phyloP scores from a whole-genome alignment of 2,329 filamentous ascomycete genomes.

The Fusarium phyllophilum region DNA sequence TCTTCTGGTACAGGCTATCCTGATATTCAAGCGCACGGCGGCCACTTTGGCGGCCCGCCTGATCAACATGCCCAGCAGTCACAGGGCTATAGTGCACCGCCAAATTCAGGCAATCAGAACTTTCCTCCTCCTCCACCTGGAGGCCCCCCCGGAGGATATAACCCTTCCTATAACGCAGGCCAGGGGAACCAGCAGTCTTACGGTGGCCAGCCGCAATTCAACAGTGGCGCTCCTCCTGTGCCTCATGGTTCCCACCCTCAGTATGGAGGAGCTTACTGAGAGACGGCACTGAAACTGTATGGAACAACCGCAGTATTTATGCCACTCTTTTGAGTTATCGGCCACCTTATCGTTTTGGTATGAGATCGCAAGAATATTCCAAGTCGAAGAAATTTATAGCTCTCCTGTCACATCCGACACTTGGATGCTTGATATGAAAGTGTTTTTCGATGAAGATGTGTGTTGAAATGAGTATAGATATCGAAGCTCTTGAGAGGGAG shows the following conservation, averaged over 20 bases:
- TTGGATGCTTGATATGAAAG: conserved; percentile 20
- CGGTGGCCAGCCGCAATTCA: conserved; percentile 43
- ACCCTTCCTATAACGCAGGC: conserved; percentile 42
- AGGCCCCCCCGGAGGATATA: conserved; percentile 43
- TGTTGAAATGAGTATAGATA: conserved; percentile 28
- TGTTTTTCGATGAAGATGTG: conserved; percentile 12
- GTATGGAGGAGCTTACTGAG: conserved; percentile 42
- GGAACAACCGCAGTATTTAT: conserved; percentile 6
- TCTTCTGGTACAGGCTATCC: conserved; percentile 37
- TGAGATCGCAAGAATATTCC: conserved; percentile 27
- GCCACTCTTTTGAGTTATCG: not conserved
- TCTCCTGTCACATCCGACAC: conserved; percentile 19
- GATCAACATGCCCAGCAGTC: conserved; percentile 40
- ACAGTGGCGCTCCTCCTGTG: conserved; percentile 41
- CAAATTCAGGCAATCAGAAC: conserved; percentile 29
- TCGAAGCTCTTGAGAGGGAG: conserved; percentile 18
- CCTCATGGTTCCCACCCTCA: conserved; percentile 49
- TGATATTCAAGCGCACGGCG: conserved; percentile 31
- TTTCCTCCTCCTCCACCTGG: conserved; percentile 41
- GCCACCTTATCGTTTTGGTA: conserved; percentile 7
- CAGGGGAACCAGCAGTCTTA: conserved; percentile 47
- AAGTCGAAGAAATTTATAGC: conserved; percentile 16
- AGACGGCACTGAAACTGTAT: not conserved
- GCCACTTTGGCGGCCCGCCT: conserved; percentile 35
- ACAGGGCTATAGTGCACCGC: conserved; percentile 35